Evolutionary conservation across 192 early-diverging fungal genomes (phyloP).

Genomic region (Funneliformis mosseae): DNA sequence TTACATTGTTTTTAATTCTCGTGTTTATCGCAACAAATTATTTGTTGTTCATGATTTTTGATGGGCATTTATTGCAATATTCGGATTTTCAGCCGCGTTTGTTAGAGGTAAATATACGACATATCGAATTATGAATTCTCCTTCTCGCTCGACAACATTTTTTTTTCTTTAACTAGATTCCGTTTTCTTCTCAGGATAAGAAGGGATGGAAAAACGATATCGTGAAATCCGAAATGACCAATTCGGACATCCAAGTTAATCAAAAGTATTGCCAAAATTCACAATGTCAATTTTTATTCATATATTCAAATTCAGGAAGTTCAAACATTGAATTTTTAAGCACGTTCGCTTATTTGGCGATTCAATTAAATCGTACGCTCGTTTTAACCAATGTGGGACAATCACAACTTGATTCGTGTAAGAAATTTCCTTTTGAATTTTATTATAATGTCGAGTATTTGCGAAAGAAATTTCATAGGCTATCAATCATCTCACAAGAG

Average conservation of each 20-base stretch:
- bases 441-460: constrained; percentile 33
- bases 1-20: no score
- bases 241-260: background rate
- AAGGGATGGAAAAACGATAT: no score
- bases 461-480: background rate
- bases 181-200: no score
- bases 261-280: background rate
- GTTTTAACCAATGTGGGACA: constrained; percentile 42
- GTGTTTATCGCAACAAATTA: no score
- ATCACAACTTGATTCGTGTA: constrained; percentile 39
- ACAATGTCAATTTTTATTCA: constrained; percentile 5
- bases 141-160: no score
- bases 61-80: no score
- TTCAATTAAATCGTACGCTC: constrained; percentile 40
- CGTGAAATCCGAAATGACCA: background rate
- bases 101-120: no score
- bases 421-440: constrained; percentile 35
- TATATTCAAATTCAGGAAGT: constrained; percentile 10
- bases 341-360: constrained; percentile 33
- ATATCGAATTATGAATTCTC: no score
- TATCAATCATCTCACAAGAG: background rate
- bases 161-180: no score
- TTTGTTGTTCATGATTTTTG: no score
- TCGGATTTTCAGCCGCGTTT: no score
- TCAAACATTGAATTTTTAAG: constrained; percentile 41